Base-by-base conservation (phyloP, 23 red algal species). In the Porphyridium purpureum region DNA sequence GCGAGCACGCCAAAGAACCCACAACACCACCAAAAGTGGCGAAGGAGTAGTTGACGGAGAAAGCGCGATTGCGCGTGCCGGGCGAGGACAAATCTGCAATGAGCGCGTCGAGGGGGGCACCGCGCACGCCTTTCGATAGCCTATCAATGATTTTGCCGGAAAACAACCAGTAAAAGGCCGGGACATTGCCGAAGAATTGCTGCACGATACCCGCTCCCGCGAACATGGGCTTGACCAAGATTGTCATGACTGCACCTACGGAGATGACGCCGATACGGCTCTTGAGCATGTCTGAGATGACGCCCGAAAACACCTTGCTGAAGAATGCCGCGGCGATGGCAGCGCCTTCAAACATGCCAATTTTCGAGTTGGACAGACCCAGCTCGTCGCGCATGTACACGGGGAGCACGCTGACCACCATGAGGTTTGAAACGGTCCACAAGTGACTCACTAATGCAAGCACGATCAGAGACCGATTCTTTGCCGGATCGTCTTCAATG, bases 311-410 rank as follows among this genome's bases (percentile, higher is more conserved):
- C 7, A 42, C 35, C n/a, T 42, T 42, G 35, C 7, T 8, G 7
- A 42, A 7, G 35, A 42, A 42, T 7, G 35, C 35, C 7, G 35
- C 35, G 35, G 35, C 35, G 35, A 42, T 42, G 35, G 35, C 35
- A n/a, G 35, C 35, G 35, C 35, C 35, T n/a, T 42, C 35, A n/a
- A 42, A n/a, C 35, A n/a, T n/a, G 35, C 35, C 35, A n/a, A 42
- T 42, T 7, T n/a, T 7, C 35, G 35, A 8, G 35, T n/a, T 42
- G 7, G 35, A 42, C 35, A 42, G 35, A n/a, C 35, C 35, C 35
- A 42, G 35, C 35, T 42, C 35, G 35, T n/a, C n/a, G 7, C n/a
- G 7, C 35, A 42, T 42, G 35, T 42, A 42, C 7, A 42, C n/a
- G 35, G 35, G 35, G 7, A 42, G 35, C 7, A 42, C n/a, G 35